A percentile compares a stretch with the other conserved stretches of the same genome.
phyloP scores from a whole-genome alignment of 2,329 filamentous ascomycete species.

The Grosmannia huntii region DNA sequence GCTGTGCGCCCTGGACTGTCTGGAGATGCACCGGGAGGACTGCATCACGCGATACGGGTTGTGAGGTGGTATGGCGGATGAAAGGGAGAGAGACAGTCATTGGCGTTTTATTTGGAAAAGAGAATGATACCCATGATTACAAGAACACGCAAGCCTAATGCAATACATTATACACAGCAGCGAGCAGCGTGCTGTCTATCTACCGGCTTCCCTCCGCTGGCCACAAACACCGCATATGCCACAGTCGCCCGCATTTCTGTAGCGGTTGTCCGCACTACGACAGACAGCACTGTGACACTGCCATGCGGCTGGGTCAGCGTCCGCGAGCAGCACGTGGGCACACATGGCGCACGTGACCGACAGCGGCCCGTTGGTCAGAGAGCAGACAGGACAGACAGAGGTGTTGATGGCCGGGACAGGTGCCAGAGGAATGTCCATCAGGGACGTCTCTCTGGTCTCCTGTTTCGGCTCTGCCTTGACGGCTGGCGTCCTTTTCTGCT shows the following conservation, averaged over 20 bases:
- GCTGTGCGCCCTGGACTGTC: conserved; percentile 65
- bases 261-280: conserved; percentile 32
- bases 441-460: neutral
- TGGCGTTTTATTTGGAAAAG: neutral
- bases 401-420: neutral
- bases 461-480: neutral
- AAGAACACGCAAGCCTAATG: neutral
- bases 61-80: conserved; percentile 10
- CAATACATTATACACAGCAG: neutral
- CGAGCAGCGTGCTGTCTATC: too few relatives aligned
- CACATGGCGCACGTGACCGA: conserved; percentile 55
- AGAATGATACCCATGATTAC: neutral
- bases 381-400: conserved; percentile 49
- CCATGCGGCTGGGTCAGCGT: conserved; percentile 47
- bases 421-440: neutral
- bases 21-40: conserved; percentile 59
- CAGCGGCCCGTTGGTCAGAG: conserved; percentile 43
- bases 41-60: conserved; percentile 52
- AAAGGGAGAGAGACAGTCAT: neutral
- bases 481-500: neutral
- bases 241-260: conserved; percentile 57
- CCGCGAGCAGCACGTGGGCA: conserved; percentile 51
- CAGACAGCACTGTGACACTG: conserved; percentile 45
- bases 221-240: conserved; percentile 61
- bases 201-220: conserved; percentile 12